Conservation (phyloP, 2,329 filamentous ascomycete species). For the Cladosporium sp. region DNA sequence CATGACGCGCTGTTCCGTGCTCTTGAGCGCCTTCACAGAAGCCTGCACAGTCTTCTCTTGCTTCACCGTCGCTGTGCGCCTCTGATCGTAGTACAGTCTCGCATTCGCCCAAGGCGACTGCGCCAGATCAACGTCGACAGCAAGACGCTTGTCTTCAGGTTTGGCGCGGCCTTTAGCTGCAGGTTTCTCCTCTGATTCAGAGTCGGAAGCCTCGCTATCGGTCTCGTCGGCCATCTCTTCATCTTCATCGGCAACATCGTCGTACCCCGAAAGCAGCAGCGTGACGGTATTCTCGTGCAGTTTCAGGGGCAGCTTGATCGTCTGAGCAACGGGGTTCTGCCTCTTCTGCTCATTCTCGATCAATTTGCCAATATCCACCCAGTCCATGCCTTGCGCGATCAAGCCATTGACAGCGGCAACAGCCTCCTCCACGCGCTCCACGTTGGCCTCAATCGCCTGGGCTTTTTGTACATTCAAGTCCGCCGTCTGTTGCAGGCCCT, state of each 20-base stretch:
- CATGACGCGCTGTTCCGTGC: conserved; percentile 82
- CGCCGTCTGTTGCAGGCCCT: conserved; percentile 78
- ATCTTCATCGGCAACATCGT: conserved; percentile 56
- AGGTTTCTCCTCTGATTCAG: conserved; percentile 56
- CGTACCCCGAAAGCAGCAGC: conserved; percentile 71
- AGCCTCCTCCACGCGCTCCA: conserved; percentile 87
- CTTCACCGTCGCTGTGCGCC: conserved; percentile 79
- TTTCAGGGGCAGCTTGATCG: conserved; percentile 85
- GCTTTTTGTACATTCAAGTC: conserved; percentile 84
- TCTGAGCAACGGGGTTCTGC: conserved; percentile 79
- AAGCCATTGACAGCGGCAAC: conserved; percentile 89
- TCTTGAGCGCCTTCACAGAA: conserved; percentile 80
- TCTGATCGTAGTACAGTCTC: conserved; percentile 87
- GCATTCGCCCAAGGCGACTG: conserved; percentile 88
- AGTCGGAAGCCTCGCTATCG: conserved; percentile 64
- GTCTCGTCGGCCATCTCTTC: conserved; percentile 62
- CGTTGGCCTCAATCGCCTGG: conserved; percentile 84
- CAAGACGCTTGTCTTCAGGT: conserved; percentile 51
- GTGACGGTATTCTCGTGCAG: conserved; percentile 88
- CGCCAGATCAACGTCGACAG: conserved; percentile 81
- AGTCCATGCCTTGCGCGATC: conserved; percentile 95
- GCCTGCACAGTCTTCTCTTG: conserved; percentile 83
- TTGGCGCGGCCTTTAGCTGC: conserved; percentile 31
- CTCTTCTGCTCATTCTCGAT: conserved; percentile 83
- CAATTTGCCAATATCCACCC: conserved; percentile 84